Base-by-base conservation (phyloP, 2,329 filamentous ascomycete genomes). In the Zarea fungicola region DNA sequence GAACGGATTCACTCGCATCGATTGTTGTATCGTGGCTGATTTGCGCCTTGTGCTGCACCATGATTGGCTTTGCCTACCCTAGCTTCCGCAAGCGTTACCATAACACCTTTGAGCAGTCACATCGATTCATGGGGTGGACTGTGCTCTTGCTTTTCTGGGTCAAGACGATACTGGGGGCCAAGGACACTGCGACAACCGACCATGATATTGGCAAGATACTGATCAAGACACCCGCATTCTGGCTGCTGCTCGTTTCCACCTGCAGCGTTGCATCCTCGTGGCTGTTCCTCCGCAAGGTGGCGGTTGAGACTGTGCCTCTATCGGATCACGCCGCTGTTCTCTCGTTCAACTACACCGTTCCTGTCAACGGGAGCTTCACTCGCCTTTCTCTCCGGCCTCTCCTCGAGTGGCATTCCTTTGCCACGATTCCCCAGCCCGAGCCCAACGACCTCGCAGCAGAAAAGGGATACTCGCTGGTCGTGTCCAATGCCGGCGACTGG, bases 401-500 rank as follows among this genome's bases (percentile, higher is more conserved):
- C 32, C 66, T 75, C 8, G 86, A 91, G 65, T 88, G 84, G 75
- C 87, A 91, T 66, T 79, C 82, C 1, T 91, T 91, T 60, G 87
- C 86, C 36, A 84, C 83, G 1, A 86, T 90, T 52, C 82, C 85
- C 1, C 76, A 81, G 51, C 81, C 85, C 1, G 75, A 80, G 51
- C 73, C 77, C 3, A 61, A 69, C 47, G 50, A 54, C 1, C 55
- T 53, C 45, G 51, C 58, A 2, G 56, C 56, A 18, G 58, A 57
- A 32, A 57, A 55, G 10, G 82, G 79, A 13, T 88, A 84, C 66
- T 87, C 83, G 0, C 71, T 86, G 25, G 69, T 90, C 25, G 74
- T 90, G 23, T 87, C 84, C 47, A 84, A 83, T 55, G 85, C 84
- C 4, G 86, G 86, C 19, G 85, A 90, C 66, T 90, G 86, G 85